Evolutionary conservation across 2,329 filamentous ascomycete species (phyloP), one percentile per base, ranked within the genome.

Genomic region (Cladophialophora psammophila): DNA sequence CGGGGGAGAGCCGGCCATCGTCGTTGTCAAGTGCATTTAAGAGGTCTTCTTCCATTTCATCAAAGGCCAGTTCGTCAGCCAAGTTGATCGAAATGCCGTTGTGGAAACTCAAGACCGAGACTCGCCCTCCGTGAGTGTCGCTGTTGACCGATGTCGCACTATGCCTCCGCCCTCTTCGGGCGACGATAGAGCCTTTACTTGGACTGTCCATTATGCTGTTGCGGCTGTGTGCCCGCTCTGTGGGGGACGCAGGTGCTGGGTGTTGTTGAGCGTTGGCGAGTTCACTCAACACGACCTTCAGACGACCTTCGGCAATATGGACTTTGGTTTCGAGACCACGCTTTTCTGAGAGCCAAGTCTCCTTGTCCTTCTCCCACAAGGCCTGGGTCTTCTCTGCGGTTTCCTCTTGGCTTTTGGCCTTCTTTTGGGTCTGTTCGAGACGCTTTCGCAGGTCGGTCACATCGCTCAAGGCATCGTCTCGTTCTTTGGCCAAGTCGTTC

Each of bases 1-100:
- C 77, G 8, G 78, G 79, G 9, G 80, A 81, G 5, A 75, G 86
- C 42, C 88, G 87, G 1, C 89, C 89, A 58, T 92, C 90, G 53
- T 90, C 86, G 69, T 94, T 89, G 40, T 91, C 90, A 69, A 91
- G 82, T 63, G 88, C 86, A 52, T 87, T 84, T 42, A 82, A 81
- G 60, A 82, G 72, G 69, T 83, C 81, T 54, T 83, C 83, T 36
- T 94, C 92, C 64, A 94, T 91, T 68, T 91, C 91, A 65, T 94
- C 92, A 69, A 97, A 91, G 69, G 92, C 90, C 63, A 99, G 85
- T 80, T 99, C 95, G 73, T 98, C 94, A 0, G 95, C 95, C 48
- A 99, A 84, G 69, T 91, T 96, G 66, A 93, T 79, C 13, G 84
- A 85, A 65, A 84, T 81, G 9, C 80, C 79, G 69, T 84, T 83